phyloP scores from a whole-genome alignment of 192 early-diverging fungal species.

The Geranomyces variabilis region DNA sequence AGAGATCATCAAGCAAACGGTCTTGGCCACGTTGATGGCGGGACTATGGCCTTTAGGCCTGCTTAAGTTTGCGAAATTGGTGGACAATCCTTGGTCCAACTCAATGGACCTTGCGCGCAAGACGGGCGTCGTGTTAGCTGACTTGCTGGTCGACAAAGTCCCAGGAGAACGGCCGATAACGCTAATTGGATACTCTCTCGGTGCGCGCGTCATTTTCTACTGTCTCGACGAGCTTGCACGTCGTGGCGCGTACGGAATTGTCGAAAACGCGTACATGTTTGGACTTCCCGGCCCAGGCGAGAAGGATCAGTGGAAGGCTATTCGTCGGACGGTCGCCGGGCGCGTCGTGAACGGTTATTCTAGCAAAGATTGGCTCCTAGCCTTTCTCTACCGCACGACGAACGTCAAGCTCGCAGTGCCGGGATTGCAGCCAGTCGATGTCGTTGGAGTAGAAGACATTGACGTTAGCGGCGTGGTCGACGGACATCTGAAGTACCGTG shows the following conservation, averaged over 20 bases:
- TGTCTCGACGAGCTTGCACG: conserved; percentile 82
- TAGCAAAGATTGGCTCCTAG: conserved; percentile 87
- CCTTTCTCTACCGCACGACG: conserved; percentile 86
- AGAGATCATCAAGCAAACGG: conserved; percentile 51
- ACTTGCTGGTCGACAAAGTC: conserved; percentile 78
- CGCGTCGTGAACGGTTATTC: conserved; percentile 90
- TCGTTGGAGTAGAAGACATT: conserved; percentile 79
- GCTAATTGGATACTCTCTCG: conserved; percentile 83
- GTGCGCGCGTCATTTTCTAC: conserved; percentile 89
- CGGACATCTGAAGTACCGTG: conserved; percentile 85
- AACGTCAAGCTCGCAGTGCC: conserved; percentile 75
- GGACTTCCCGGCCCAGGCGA: conserved; percentile 86
- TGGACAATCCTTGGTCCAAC: conserved; percentile 74
- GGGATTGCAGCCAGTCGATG: conserved; percentile 78
- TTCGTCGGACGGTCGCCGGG: conserved; percentile 76
- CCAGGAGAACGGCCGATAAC: conserved; percentile 88
- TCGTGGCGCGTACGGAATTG: conserved; percentile 75
- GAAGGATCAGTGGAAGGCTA: conserved; percentile 73
- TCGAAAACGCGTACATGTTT: conserved; percentile 88
- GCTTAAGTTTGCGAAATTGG: conserved; percentile 54
- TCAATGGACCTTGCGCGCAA: conserved; percentile 62
- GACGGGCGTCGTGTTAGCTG: conserved; percentile 80
- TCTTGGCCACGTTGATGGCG: conserved; percentile 51
- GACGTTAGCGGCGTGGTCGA: conserved; percentile 77
- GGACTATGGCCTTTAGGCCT: conserved; percentile 53